A percentile compares a stretch with the other conserved stretches of the same genome.
These are phyloP conservation scores for Phytophthora lateralis DNA, from an alignment of 352 stramenopile species.

Conservation along the genomic window DNA sequence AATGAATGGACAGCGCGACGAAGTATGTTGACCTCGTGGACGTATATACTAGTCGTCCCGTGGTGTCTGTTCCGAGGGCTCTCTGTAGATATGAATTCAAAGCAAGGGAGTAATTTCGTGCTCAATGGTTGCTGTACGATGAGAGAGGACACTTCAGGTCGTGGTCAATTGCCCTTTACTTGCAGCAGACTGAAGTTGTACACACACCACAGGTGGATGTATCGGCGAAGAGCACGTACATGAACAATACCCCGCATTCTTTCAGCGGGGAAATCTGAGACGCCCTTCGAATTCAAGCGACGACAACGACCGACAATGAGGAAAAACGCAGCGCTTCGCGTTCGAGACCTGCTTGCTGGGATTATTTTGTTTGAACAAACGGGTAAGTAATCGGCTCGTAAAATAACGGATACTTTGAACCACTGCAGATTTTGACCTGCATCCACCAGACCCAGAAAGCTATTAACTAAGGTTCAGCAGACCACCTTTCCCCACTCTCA, in stretches of 20 bases:
- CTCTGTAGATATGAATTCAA: conserved; percentile 34
- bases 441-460: too few species aligned
- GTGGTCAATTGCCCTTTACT: background rate
- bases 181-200: too few species aligned
- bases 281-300: background rate
- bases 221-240: too few species aligned
- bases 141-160: too few species aligned
- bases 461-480: too few species aligned
- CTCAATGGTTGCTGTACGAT: background rate
- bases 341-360: background rate
- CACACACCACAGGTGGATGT: too few species aligned
- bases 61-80: conserved; percentile 20
- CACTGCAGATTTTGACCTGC: too few species aligned
- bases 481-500: too few species aligned
- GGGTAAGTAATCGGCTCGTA: conserved; percentile 3
- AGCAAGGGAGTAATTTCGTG: conserved; percentile 28
- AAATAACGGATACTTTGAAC: too few species aligned
- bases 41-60: conserved; percentile 27
- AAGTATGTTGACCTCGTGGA: conserved; percentile 24
- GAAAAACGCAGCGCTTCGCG: background rate
- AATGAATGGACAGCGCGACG: conserved; percentile 25
- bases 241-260: too few species aligned
- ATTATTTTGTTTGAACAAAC: conserved; percentile 10
- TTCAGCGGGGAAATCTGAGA: too few species aligned
- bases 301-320: conserved; percentile 1